phyloP scores from a whole-genome alignment of 2,329 filamentous ascomycete genomes.

The Claviceps sp. region DNA sequence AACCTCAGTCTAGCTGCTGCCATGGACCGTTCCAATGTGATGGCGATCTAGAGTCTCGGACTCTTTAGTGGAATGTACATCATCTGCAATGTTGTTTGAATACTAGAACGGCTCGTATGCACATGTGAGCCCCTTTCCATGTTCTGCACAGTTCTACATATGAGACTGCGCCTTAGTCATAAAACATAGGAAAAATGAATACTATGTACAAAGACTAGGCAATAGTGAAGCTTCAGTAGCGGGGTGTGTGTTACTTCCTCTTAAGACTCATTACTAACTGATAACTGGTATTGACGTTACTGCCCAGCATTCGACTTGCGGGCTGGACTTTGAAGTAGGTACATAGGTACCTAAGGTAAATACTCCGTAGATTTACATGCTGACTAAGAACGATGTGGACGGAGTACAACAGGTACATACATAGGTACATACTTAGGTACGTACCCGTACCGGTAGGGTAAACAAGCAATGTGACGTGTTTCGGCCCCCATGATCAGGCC shows the following conservation, averaged over 20 bases:
- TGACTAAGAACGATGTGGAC: too few relatives aligned
- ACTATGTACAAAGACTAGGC: background rate
- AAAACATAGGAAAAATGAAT: background rate
- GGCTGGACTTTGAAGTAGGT: too few relatives aligned
- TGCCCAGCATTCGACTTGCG: too few relatives aligned
- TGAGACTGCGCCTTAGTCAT: background rate
- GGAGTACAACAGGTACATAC: too few relatives aligned
- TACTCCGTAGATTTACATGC: too few relatives aligned
- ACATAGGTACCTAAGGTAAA: too few relatives aligned
- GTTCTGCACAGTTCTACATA: background rate
- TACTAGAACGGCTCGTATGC: background rate
- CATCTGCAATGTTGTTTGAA: conserved; percentile 1
- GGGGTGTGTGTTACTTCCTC: background rate
- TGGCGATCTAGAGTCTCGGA: background rate
- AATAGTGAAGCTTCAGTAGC: background rate
- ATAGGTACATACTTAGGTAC: too few relatives aligned
- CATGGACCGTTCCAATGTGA: background rate
- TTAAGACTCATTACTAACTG: background rate
- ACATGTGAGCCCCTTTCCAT: background rate
- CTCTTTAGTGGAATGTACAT: background rate
- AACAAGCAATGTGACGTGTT: too few relatives aligned
- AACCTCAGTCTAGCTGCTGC: background rate
- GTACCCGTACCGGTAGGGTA: too few relatives aligned
- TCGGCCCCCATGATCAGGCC: background rate
- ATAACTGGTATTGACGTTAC: too few relatives aligned